Base-by-base conservation (phyloP, 2,329 filamentous ascomycete species). In the Scorias spongiosa region DNA sequence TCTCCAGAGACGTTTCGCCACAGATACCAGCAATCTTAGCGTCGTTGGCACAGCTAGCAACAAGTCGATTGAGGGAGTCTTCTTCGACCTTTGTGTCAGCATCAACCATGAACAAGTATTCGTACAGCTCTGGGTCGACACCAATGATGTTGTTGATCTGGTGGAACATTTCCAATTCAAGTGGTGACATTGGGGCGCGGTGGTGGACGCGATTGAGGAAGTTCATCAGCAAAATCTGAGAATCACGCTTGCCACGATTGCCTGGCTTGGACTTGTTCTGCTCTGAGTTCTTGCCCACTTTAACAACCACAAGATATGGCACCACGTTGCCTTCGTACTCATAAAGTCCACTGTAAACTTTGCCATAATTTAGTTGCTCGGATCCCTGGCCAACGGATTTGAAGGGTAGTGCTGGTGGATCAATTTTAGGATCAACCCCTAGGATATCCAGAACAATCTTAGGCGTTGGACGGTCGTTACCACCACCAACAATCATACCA, bases 131-230 rank as follows among this genome's bases (percentile, higher is more conserved):
- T 2, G 91, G 91, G 55, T 98, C 88, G 12, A 98, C 91, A 55
- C 91, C 91, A 49, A 98, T 98, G 54, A 98, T 85, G 61, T 98
- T 98, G 74, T 95, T 94, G 69, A 98, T 86, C 63, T 98, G 91
- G 59, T 98, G 91, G 70, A 95, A 96, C 73, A 96, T 93, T 63
- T 98, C 91, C 39, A 98, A 70, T 62, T 98, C 91, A 10, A 98
- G 78, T 12, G 91, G 91, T 49, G 81, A 91, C 91, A 98, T 98
- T 1, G 89, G 81, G 2, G 84, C 72, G 49, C 88, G 84, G 64
- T 96, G 85, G 61, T 98, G 91, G 39, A 98, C 91, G 47, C 89
- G 85, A 67, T 98, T 98, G 55, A 98, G 76, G 75, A 98, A 98
- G 66, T 83, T 89, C 80, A 98, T 88, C 41, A 96, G 72, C 51